Evolutionary conservation across 306 rosid species (phyloP), one percentile per base, ranked within the genome.

Genomic region (Dalbergia oliveri): DNA sequence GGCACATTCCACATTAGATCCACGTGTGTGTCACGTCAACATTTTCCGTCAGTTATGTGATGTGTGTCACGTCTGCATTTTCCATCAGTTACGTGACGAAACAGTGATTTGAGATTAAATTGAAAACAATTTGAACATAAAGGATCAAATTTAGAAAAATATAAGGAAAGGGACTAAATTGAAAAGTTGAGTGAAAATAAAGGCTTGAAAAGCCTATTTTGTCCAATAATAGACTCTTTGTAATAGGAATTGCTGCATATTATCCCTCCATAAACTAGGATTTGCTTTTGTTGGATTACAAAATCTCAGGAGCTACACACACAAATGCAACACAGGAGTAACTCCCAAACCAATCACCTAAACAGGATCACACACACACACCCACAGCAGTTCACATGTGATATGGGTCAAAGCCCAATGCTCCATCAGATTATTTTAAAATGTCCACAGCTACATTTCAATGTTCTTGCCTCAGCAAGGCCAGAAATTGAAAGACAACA

Each of bases 361-460:
- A 6, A 53, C 21, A 53, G 21, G 62, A 56, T 16, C 12, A 9
- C 0, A 56, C 31, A 19, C 62, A 4, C 31, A 16, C 18, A 26
- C 31, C 1, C 31, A 26, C 31, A 8, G 5, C 62, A 56, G 31
- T 56, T 16, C 26, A 56, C 62, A 56, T 56, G 62, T 9, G 6
- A 18, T 16, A 8, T 56, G 31, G 31, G 31, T 56, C 31, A 56
- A 18, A 16, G 31, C 21, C 31, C 31, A 56, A 56, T 56, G 62
- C 11, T 16, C 62, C 62, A 18, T 19, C 18, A 56, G 31, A 14
- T 16, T 56, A 56, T 56, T 16, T 56, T 18, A 56, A 9, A 56
- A 56, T 56, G n/a, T 56, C 11, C 31, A 56, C 59, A 53, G 5
- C 62, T 56, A 56, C 62, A 56, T 56, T 23, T 56, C 62, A 56